Conservation (phyloP, 1,284 basidiomycete genomes). For the Cystobasidium sp. region DNA sequence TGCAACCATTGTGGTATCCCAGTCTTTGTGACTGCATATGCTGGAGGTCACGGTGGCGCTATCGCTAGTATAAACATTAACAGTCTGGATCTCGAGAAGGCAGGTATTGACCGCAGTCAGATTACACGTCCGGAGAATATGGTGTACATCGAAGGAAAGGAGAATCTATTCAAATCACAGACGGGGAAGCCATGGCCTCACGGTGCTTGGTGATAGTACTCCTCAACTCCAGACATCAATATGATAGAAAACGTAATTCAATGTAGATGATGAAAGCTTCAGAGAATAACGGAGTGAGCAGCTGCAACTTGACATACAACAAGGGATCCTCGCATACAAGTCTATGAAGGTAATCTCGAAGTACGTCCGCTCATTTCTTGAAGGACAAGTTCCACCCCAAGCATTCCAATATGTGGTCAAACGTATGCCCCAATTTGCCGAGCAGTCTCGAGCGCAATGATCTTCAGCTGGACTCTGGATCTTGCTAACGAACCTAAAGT, state of each 20-base stretch:
- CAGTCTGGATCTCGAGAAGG: neutral
- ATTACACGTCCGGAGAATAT: constrained; percentile 9
- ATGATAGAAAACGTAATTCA: neutral
- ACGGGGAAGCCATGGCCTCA: neutral
- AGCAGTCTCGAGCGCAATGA: no score
- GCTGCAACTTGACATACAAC: no score
- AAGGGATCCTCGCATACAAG: no score
- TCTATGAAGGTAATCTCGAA: no score
- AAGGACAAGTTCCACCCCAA: no score
- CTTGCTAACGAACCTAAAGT: no score
- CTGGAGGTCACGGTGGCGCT: neutral
- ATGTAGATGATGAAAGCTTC: no score
- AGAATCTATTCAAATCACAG: neutral
- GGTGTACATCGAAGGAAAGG: constrained; percentile 2
- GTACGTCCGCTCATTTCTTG: no score
- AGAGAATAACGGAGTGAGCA: no score
- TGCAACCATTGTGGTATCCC: constrained; percentile 18
- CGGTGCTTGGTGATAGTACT: neutral
- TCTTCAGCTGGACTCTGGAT: no score
- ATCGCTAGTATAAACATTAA: constrained; percentile 4
- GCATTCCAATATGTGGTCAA: no score
- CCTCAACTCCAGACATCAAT: neutral
- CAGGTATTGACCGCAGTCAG: neutral
- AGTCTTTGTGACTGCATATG: constrained; percentile 25
- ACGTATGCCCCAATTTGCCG: no score